Evolutionary conservation across 2,329 filamentous ascomycete species (phyloP), one percentile per base, ranked within the genome.

Genomic region (Pochonia chlamydosporia): DNA sequence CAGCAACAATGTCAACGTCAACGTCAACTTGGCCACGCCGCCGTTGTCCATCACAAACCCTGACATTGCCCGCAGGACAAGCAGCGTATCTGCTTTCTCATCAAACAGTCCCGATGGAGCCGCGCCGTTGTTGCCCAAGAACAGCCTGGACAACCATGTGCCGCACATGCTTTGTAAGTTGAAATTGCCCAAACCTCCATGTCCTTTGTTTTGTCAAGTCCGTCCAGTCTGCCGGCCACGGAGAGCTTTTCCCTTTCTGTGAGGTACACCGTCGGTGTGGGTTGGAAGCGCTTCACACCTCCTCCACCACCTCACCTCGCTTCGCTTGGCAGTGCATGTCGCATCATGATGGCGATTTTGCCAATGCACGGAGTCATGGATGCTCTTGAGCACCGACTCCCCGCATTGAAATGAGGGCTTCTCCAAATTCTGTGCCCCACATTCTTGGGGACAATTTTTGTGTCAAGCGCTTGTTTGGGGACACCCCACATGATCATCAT

Each of bases 131-230:
- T 13, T 42, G 37, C 37, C 47, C 11, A 37, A 25, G 43, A 37
- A 52, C 30, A 56, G 53, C 41, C 53, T 64, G 40, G 69, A 75
- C 36, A 65, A 64, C 58, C 73, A 75, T 54, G 65, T 71, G 48
- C 68, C 72, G 54, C 70, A 73, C 59, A 64, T 73, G 57, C 64
- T 73, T 54, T 73, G 73, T 76, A 70, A 71, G 73, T 70, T 21
- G 33, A n/a, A n/a, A 21, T 23, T 10, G 8, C 20, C 18, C 35
- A 39, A 5, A 4, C 35, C 20, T 24, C 4, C 7, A 14, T 14
- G 28, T 46, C 35, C 25, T 39, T 48, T 26, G 47, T 41, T 28
- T 13, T 24, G 13, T 9, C 0, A 13, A n/a, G n/a, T n/a, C n/a
- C n/a, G n/a, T n/a, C n/a, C n/a, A n/a, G n/a, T n/a, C n/a, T n/a